Conservation (phyloP, 163 green algal genomes). For the Coccomyxa subellipsoidea region DNA sequence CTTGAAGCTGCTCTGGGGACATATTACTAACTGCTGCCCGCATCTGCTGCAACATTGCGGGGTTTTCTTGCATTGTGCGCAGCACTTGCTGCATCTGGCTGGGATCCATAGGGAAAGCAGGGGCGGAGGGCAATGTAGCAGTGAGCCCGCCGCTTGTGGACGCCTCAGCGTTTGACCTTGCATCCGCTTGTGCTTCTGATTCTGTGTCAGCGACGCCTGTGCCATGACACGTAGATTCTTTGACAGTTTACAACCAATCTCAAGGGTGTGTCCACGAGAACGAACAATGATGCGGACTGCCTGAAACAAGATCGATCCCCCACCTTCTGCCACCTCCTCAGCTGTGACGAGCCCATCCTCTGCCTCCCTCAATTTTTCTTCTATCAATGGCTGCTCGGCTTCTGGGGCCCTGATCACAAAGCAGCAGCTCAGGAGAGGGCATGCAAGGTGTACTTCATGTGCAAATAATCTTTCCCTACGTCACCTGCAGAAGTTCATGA, state of each 20-base stretch:
- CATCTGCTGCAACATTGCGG: background rate
- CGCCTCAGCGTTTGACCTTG: background rate
- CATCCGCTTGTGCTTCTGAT: too few relatives aligned
- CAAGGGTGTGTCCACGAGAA: too few relatives aligned
- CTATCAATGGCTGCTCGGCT: background rate
- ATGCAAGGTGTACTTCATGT: background rate
- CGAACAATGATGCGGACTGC: too few relatives aligned
- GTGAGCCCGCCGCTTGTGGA: background rate
- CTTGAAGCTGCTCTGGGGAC: slow-evolving; percentile 6
- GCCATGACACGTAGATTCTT: too few relatives aligned
- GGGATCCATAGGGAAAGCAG: background rate
- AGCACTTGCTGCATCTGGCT: background rate
- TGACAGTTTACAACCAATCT: too few relatives aligned
- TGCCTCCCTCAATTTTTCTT: background rate
- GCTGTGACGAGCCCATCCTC: background rate
- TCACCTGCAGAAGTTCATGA: too few relatives aligned
- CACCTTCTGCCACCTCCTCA: background rate
- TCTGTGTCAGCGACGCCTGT: too few relatives aligned
- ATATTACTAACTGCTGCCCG: background rate
- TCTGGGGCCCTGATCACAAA: background rate
- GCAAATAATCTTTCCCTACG: too few relatives aligned
- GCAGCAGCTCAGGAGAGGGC: too few relatives aligned
- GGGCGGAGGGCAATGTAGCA: background rate
- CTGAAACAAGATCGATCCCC: too few relatives aligned
- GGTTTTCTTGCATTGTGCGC: background rate